Evolutionary conservation across 2,329 filamentous ascomycete genomes (phyloP).

Genomic region (Penicillium digitatum): DNA sequence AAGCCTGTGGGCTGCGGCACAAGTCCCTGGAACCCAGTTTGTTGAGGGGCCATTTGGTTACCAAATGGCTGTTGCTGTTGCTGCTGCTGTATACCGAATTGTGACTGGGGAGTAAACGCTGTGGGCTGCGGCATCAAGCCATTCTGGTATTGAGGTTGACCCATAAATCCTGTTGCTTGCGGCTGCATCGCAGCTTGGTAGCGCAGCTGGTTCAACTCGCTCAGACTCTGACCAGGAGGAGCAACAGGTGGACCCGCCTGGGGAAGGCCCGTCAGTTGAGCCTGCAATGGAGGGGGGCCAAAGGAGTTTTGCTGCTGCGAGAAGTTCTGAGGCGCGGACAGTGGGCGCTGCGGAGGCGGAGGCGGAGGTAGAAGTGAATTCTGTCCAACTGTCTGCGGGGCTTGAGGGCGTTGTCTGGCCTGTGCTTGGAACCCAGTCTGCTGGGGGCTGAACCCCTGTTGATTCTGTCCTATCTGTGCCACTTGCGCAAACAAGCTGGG

Average conservation of each 20-base stretch:
- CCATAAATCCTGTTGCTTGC: slow-evolving; percentile 62
- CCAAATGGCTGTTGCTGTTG: slow-evolving; percentile 41
- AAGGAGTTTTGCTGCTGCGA: slow-evolving; percentile 68
- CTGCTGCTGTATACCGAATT: slow-evolving; percentile 47
- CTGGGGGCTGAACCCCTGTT: slow-evolving; percentile 33
- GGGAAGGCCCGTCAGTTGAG: slow-evolving; percentile 74
- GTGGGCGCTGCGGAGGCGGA: slow-evolving; percentile 73
- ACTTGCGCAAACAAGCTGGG: slow-evolving; percentile 52
- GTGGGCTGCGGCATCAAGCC: slow-evolving; percentile 46
- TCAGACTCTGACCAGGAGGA: slow-evolving; percentile 70
- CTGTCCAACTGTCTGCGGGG: slow-evolving; percentile 60
- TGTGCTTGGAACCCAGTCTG: slow-evolving; percentile 39
- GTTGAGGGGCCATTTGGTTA: slow-evolving; percentile 32
- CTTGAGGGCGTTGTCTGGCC: slow-evolving; percentile 64
- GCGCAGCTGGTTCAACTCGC: slow-evolving; percentile 65
- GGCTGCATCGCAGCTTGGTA: slow-evolving; percentile 57
- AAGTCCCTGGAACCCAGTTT: slow-evolving; percentile 43
- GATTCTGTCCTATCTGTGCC: slow-evolving; percentile 26
- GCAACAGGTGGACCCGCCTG: slow-evolving; percentile 58
- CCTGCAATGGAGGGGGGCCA: slow-evolving; percentile 68
- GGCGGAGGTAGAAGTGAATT: slow-evolving; percentile 70
- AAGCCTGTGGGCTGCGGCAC: slow-evolving; percentile 55
- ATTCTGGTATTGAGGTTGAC: slow-evolving; percentile 38
- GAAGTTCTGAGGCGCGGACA: slow-evolving; percentile 81
- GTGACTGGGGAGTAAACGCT: slow-evolving; percentile 45